These are phyloP conservation scores for Spiromastix sp. DNA, from an alignment of 2,329 filamentous ascomycete genomes.

Conservation along the genomic window DNA sequence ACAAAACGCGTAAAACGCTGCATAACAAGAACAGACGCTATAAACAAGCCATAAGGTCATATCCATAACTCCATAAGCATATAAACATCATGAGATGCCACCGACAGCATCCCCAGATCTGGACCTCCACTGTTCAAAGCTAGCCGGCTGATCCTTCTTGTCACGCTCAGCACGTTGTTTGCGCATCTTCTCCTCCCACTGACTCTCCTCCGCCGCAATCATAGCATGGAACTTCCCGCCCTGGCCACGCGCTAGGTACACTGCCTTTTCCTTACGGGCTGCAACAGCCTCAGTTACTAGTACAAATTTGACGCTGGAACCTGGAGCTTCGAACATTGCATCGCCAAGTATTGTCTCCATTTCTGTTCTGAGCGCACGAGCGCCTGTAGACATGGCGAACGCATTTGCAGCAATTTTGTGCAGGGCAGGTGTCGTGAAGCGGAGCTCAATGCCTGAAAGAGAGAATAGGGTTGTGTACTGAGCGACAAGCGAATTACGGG, in stretches of 20 bases:
- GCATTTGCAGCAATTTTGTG: constrained; percentile 67
- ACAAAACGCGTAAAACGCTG: too few relatives aligned
- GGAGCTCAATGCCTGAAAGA: constrained; percentile 64
- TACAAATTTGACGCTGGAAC: constrained; percentile 56
- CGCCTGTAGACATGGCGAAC: constrained; percentile 62
- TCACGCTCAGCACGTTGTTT: constrained; percentile 22
- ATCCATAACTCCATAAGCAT: too few relatives aligned
- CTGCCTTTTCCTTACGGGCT: constrained; percentile 45
- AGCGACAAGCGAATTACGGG: constrained; percentile 73
- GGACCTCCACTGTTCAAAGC: constrained; percentile 36
- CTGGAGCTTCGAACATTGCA: constrained; percentile 70
- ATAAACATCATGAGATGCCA: constrained; percentile 9
- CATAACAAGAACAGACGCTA: too few relatives aligned
- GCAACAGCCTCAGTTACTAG: constrained; percentile 63
- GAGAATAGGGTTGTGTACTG: constrained; percentile 87
- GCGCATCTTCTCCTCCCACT: constrained; percentile 36
- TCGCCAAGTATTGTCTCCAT: constrained; percentile 70
- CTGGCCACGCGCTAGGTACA: constrained; percentile 43
- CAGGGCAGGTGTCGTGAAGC: constrained; percentile 75
- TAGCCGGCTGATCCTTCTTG: constrained; percentile 19
- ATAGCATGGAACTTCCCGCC: constrained; percentile 41
- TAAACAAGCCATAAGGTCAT: too few relatives aligned
- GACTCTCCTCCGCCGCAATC: constrained; percentile 40
- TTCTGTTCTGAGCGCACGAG: constrained; percentile 66
- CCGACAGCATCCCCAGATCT: constrained; percentile 23